Evolutionary conservation across 1,284 basidiomycete species (phyloP), one percentile per base, ranked within the genome.

Genomic region (Heterobasidion occidentale): DNA sequence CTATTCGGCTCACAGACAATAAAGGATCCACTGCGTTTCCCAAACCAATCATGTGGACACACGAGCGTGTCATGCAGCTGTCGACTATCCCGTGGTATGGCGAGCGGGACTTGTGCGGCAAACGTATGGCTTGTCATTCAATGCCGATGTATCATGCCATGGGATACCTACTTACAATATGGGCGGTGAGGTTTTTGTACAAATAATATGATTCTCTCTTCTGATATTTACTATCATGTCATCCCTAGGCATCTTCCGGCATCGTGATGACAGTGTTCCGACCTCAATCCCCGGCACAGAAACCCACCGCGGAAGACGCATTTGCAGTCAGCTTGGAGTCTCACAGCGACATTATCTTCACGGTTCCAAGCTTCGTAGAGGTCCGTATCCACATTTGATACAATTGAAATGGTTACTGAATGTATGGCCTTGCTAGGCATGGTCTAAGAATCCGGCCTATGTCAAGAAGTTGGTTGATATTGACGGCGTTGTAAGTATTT

Each of bases 21-120:
- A 8, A 44, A 67, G 66, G 66, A 8, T 66, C 66, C 3, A 64
- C 64, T 3, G 62, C 66, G 2, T 65, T 64, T 49, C 65, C 66
- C 2, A 68, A 68, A 52, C 64, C 64, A 2, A 61, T 65, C 19
- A 14, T 36, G 7, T 61, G 54, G 48, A 62, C 57, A 4, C 56
- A 59, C 35, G 36, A 53, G 17, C 56, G 54, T 11, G 53, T 61
- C 11, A 9, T 60, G 2, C 46, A 57, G 14, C 46, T 50, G 3
- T 46, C 38, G 14, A 38, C 53, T 7, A 52, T 48, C 36, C 58
- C 58, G 50, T 59, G 58, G 61, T 64, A 61, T 52, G 64, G 63
- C 1, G 61, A 64, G 15, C 47, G 54, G 1, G 64, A 66, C 49
- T 19, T 66, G 45, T 62, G 59, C 12, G 65, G 66, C 14, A 9